phyloP scores from a whole-genome alignment of 2,329 filamentous ascomycete species.

The Magnaporthiopsis rhizophila region DNA sequence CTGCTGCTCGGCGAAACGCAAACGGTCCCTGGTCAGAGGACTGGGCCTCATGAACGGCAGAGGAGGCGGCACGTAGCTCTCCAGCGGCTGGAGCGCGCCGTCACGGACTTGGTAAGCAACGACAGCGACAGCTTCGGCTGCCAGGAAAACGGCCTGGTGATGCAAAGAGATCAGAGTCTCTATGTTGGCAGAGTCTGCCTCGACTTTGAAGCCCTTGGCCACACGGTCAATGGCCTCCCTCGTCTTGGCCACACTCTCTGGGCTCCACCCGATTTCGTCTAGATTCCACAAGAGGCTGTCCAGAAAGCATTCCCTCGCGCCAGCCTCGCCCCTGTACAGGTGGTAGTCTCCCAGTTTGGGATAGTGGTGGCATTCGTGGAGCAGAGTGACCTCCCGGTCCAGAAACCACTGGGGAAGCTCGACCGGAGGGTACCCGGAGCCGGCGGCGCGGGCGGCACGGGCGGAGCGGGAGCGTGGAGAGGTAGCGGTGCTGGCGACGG shows the following conservation, averaged over 20 bases:
- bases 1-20: background rate
- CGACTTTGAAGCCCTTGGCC: background rate
- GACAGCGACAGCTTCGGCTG: constrained; percentile 8
- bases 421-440: constrained; percentile 34
- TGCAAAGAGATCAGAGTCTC: background rate
- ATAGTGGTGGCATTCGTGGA: background rate
- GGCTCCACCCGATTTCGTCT: background rate
- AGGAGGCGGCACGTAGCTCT: background rate
- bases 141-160: background rate
- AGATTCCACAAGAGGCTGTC: background rate
- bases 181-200: background rate
- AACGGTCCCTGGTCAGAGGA: background rate
- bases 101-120: constrained; percentile 4
- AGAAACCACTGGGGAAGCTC: constrained; percentile 51
- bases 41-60: background rate
- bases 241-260: background rate
- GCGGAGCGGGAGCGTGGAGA: background rate
- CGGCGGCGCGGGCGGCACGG: constrained; percentile 10
- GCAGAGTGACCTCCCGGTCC: constrained; percentile 37
- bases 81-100: constrained; percentile 7
- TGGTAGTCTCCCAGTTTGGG: background rate
- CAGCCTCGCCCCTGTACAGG: background rate
- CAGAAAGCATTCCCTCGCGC: background rate
- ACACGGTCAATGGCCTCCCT: background rate
- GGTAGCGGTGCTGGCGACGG: background rate